Conservation (phyloP, 441 rosid genomes). For the Codiaeum variegatum region DNA sequence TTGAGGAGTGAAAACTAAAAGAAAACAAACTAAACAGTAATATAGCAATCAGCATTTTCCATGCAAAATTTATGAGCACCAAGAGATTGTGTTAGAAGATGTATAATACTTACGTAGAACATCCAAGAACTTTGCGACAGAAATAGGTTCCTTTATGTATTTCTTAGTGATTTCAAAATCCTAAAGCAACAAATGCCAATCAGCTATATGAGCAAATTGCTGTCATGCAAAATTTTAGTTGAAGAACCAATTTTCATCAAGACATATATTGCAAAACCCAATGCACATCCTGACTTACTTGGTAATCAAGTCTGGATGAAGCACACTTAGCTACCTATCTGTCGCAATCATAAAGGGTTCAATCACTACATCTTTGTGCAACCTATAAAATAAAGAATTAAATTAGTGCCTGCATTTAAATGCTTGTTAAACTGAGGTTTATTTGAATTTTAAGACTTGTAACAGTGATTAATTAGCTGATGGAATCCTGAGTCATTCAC, state of each 20-base stretch:
- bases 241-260: conserved; percentile 1
- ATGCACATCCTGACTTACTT: conserved; percentile 36
- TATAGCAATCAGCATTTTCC: background rate
- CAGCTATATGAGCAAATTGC: conserved; percentile 13
- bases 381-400: conserved; percentile 16
- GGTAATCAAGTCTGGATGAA: conserved; percentile 72
- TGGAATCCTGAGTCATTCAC: conserved; percentile 73
- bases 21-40: background rate
- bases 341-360: conserved; percentile 83
- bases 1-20: background rate
- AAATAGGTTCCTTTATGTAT: conserved; percentile 50
- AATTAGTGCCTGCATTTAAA: background rate
- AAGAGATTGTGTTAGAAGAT: conserved; percentile 24
- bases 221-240: background rate
- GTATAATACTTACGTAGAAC: conserved; percentile 56
- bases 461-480: conserved; percentile 76
- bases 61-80: conserved; percentile 13
- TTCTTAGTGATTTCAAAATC: conserved; percentile 64
- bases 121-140: conserved; percentile 54
- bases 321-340: conserved; percentile 65
- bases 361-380: conserved; percentile 67
- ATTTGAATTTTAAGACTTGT: background rate
- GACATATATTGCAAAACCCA: background rate
- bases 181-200: conserved; percentile 36
- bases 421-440: background rate